These are phyloP conservation scores for Phanerochaete sordida DNA, from an alignment of 768 basidiomycete species.

Conservation along the genomic window DNA sequence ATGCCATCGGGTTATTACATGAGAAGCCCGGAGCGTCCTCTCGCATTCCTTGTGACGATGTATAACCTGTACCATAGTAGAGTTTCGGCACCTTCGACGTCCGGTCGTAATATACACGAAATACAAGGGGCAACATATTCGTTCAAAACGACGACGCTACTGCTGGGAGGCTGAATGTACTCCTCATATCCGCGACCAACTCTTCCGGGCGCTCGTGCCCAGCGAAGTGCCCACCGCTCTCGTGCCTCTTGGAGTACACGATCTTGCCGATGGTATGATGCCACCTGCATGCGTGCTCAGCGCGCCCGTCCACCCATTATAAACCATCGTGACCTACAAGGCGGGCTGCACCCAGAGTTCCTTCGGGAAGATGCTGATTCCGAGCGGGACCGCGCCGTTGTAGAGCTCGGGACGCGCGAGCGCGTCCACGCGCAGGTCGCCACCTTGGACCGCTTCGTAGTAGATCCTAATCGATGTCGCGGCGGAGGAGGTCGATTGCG, in stretches of 20 bases:
- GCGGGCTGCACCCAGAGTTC: conserved; percentile 20
- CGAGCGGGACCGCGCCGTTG: conserved; percentile 22
- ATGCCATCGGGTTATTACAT: too few species aligned
- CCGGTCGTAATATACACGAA: too few species aligned
- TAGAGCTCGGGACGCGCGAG: not conserved
- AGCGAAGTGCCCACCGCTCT: conserved; percentile 57
- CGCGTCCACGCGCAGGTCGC: not conserved
- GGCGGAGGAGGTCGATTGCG: conserved; percentile 20
- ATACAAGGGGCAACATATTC: not conserved
- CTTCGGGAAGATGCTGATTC: conserved; percentile 28
- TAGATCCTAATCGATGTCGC: conserved; percentile 29
- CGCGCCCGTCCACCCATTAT: not conserved
- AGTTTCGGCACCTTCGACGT: too few species aligned
- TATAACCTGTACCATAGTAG: too few species aligned
- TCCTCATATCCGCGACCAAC: conserved; percentile 47
- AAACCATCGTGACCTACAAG: conserved; percentile 13
- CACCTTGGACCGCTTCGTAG: conserved; percentile 21
- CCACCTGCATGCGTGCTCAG: conserved; percentile 37
- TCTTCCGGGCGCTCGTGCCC: conserved; percentile 46
- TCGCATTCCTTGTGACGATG: too few species aligned
- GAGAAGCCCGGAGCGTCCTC: too few species aligned
- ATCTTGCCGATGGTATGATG: conserved; percentile 30
- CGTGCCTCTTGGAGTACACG: conserved; percentile 48
- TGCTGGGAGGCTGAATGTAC: conserved; percentile 42
- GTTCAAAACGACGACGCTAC: not conserved